Evolutionary conservation across 2,329 filamentous ascomycete species (phyloP), one percentile per base, ranked within the genome.

Genomic region (Claviceps quebecensis): DNA sequence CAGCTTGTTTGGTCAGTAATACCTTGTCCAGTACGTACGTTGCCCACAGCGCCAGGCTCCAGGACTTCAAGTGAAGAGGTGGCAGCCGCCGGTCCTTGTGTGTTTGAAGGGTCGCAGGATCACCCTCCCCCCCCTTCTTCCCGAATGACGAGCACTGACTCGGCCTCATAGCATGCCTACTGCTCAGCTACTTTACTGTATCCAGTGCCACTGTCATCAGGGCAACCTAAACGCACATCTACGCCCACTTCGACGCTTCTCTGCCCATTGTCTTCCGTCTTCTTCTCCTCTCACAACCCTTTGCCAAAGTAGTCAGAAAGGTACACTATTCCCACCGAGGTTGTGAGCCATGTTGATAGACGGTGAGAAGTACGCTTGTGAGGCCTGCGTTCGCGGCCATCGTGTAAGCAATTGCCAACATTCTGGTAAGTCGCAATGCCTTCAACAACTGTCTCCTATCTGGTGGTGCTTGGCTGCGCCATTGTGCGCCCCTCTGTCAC

Each of bases 321-420:
- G 17, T 17, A 29, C 23, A 38, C 34, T 17, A 22, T 43, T 38
- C 13, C 43, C 26, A 34, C 43, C 23, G 29, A 19, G 50, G 23
- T 19, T 50, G 48, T 26, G 40, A 52, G 46, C 62, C 55, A 90
- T 90, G 86, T 77, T 90, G 68, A 86, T 90, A 69, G 83, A 95
- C 77, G 91, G 91, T 70, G 88, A 95, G 75, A 97, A 97, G 76
- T 97, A 81, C 75, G 91, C 91, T 71, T 97, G 91, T 77, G 87
- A 95, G 74, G 90, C 90, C 72, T 98, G 93, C 74, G 89, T 98
- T 67, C 86, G 93, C 71, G 93, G 93, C 66, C 93, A 98, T 75
- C 87, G 93, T 67, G 93, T 98, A 67, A 97, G 90, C 84, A 95
- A 93, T 68, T 98, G 93, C 76, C 88, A 91, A 69, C 93, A 98